Evolutionary conservation across 2,329 filamentous ascomycete species (phyloP).

Genomic region (Achaetomium macrosporum): DNA sequence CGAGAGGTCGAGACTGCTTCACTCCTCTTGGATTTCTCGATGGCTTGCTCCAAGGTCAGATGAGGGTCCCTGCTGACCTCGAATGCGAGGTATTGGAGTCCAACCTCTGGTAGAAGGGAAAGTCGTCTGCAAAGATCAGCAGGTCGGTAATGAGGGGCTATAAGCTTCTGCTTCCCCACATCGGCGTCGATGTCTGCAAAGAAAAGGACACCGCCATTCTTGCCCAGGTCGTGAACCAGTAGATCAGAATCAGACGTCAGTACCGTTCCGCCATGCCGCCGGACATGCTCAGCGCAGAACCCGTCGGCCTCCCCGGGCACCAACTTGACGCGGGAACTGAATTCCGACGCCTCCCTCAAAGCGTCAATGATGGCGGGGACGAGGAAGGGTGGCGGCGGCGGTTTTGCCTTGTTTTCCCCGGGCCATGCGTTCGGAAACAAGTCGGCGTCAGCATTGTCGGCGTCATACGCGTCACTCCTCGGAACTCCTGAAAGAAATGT

Average conservation of each 20-base stretch:
- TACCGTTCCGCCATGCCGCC: slow-evolving; percentile 48
- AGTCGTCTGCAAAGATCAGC: slow-evolving; percentile 25
- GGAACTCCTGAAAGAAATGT: slow-evolving; percentile 26
- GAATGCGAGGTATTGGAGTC: slow-evolving; percentile 29
- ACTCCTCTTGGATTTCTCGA: slow-evolving; percentile 21
- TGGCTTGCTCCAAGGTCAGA: slow-evolving; percentile 21
- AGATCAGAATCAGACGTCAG: slow-evolving; percentile 87
- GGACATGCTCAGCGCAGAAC: slow-evolving; percentile 65
- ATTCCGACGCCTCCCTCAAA: slow-evolving; percentile 43
- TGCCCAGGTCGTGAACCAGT: slow-evolving; percentile 64
- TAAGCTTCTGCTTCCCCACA: slow-evolving; percentile 6
- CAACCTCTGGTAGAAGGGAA: slow-evolving; percentile 20
- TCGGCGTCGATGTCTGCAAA: slow-evolving; percentile 54
- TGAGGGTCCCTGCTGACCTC: slow-evolving; percentile 29
- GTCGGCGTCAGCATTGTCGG: slow-evolving; percentile 19
- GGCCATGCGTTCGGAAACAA: slow-evolving; percentile 22
- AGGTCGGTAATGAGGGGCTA: slow-evolving; percentile 22
- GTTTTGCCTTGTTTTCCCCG: slow-evolving; percentile 27
- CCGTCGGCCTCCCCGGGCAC: slow-evolving; percentile 81
- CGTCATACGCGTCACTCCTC: slow-evolving; percentile 11
- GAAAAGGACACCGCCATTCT: slow-evolving; percentile 57
- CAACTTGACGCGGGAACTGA: slow-evolving; percentile 43
- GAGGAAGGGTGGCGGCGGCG: slow-evolving; percentile 57
- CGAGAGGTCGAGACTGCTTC: slow-evolving; percentile 12
- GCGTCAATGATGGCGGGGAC: slow-evolving; percentile 72